Evolutionary conservation across 192 early-diverging fungal genomes (phyloP).

Genomic region (Umbelopsis ramanniana): DNA sequence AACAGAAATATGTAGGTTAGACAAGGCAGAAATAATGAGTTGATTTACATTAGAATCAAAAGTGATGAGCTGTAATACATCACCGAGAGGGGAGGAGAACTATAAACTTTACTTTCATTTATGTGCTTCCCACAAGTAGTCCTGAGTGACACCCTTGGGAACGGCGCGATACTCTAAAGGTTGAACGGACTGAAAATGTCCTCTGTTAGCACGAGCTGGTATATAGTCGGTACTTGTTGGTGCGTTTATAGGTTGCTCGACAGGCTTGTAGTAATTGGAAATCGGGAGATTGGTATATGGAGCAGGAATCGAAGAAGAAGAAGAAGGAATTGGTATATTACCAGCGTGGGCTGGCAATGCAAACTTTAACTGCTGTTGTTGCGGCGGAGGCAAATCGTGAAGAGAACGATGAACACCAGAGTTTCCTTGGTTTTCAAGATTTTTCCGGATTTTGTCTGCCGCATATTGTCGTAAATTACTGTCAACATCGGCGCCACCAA

Average conservation of each 20-base stretch:
- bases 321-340: not conserved
- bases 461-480: constrained; percentile 52
- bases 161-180: constrained; percentile 6
- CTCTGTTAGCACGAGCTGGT: constrained; percentile 21
- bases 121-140: constrained; percentile 13
- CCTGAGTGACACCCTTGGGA: constrained; percentile 1
- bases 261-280: not conserved
- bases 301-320: not conserved
- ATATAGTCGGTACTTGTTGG: constrained; percentile 9
- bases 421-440: constrained; percentile 5
- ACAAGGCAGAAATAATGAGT: constrained; percentile 5
- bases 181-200: constrained; percentile 10
- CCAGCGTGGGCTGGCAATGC: constrained; percentile 1
- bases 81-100: too few species aligned
- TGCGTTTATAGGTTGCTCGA: not conserved
- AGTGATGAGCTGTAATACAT: too few species aligned
- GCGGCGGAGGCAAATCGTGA: not conserved
- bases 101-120: not conserved
- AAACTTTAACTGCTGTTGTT: not conserved
- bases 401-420: not conserved
- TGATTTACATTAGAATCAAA: constrained; percentile 10
- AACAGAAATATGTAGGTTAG: constrained; percentile 12
- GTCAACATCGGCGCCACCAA: constrained; percentile 68
- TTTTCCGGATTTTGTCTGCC: constrained; percentile 12
- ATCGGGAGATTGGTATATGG: constrained; percentile 6